A percentile compares a stretch with the other conserved stretches of the same genome.
These are phyloP conservation scores for Jasminum sambac DNA, from an alignment of 257 asterid genomes.

Conservation along the genomic window DNA sequence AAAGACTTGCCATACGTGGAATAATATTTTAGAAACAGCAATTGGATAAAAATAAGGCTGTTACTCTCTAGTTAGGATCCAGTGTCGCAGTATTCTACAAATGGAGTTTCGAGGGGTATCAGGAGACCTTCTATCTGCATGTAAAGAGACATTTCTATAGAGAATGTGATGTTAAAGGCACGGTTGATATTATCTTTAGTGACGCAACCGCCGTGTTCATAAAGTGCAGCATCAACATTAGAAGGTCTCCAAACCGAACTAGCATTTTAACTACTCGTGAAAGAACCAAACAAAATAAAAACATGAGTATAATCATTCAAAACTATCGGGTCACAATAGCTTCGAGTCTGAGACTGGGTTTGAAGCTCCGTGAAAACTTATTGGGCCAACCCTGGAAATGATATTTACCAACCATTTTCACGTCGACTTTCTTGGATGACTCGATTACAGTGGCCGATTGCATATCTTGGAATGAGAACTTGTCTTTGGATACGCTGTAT, in stretches of 20 bases:
- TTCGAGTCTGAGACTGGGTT: conserved; percentile 48
- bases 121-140: conserved; percentile 78
- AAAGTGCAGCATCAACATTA: conserved; percentile 62
- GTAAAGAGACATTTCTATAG: no score
- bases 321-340: conserved; percentile 66
- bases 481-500: conserved; percentile 69
- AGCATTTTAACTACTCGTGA: conserved; percentile 86
- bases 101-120: conserved; percentile 88
- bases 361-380: conserved; percentile 67
- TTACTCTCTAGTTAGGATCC: conserved; percentile 76
- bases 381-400: conserved; percentile 84
- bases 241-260: conserved; percentile 64
- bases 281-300: conserved; percentile 71
- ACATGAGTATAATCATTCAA: conserved; percentile 78
- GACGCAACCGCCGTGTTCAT: conserved; percentile 82
- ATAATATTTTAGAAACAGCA: conserved; percentile 80
- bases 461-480: conserved; percentile 75
- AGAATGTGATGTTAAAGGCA: conserved; percentile 76
- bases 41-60: conserved; percentile 71
- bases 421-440: conserved; percentile 60
- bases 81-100: conserved; percentile 68
- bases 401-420: conserved; percentile 67
- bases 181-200: conserved; percentile 84
- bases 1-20: conserved; percentile 69
- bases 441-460: conserved; percentile 76